Conservation (phyloP, 495 filamentous ascomycete species). For the Melanomma pulvis-pyrius region DNA sequence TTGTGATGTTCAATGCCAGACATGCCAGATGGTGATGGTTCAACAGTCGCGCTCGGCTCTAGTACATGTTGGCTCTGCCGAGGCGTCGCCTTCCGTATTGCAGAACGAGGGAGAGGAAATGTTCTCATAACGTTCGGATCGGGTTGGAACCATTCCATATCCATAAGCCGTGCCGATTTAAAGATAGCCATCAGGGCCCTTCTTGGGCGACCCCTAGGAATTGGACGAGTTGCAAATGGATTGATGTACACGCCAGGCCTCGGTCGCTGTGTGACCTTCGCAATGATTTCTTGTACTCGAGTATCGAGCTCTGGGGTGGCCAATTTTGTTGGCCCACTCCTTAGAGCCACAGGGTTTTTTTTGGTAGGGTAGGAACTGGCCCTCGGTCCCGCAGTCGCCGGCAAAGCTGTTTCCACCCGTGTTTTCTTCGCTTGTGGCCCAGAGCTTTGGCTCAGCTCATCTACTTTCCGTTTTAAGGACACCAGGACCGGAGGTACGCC, state of each 20-base stretch:
- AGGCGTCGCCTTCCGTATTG: not conserved
- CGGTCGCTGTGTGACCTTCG: slow-evolving; percentile 7
- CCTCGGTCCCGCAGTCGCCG: not conserved
- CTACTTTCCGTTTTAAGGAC: not conserved
- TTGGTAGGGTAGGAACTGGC: not conserved
- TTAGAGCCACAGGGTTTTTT: not conserved
- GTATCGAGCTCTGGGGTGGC: not conserved
- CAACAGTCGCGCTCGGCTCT: not conserved
- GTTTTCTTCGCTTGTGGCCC: not conserved
- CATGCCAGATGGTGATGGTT: not conserved
- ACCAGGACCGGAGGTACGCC: not conserved
- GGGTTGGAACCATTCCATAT: slow-evolving; percentile 37
- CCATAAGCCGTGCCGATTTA: slow-evolving; percentile 49
- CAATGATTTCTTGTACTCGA: not conserved
- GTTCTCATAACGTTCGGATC: not conserved
- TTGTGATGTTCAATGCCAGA: not conserved
- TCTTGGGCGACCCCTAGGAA: slow-evolving; percentile 53
- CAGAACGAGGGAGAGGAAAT: not conserved
- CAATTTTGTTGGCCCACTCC: not conserved
- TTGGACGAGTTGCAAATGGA: slow-evolving; percentile 52
- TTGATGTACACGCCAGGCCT: slow-evolving; percentile 57
- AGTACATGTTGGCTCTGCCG: not conserved
- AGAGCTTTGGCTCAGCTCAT: not conserved
- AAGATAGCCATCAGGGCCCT: slow-evolving; percentile 56
- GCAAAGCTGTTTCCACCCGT: not conserved